A percentile compares a stretch with the other conserved stretches of the same genome.
phyloP scores from a whole-genome alignment of 768 basidiomycete genomes.

The Tremella mesenterica region DNA sequence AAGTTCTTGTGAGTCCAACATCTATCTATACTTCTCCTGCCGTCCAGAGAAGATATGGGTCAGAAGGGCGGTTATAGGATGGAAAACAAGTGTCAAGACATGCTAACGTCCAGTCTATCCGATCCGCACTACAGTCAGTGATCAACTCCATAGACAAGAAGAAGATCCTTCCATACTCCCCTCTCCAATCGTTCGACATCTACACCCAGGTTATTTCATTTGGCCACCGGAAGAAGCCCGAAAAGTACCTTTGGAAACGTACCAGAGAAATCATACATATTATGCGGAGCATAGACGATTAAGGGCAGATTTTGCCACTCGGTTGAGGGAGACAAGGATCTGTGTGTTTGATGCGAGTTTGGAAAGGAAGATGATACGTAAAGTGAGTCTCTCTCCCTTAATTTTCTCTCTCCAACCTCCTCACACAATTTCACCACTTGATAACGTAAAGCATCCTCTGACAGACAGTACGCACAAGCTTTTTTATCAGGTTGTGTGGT shows the following conservation, averaged over 20 bases:
- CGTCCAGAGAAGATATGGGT: not conserved
- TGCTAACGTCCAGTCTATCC: slow-evolving; percentile 34
- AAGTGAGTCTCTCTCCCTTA: slow-evolving; percentile 15
- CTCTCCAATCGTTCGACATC: slow-evolving; percentile 23
- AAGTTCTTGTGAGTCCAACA: slow-evolving; percentile 33
- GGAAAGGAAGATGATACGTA: slow-evolving; percentile 40
- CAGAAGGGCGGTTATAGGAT: not conserved
- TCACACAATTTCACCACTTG: not conserved
- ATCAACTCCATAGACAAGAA: slow-evolving; percentile 5
- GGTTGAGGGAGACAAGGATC: slow-evolving; percentile 35
- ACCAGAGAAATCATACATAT: slow-evolving; percentile 22
- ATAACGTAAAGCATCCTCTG: not conserved
- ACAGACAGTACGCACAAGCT: slow-evolving; percentile 34
- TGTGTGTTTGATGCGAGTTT: slow-evolving; percentile 42
- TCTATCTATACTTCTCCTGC: not conserved
- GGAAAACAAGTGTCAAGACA: not conserved
- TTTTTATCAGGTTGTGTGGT: slow-evolving; percentile 39
- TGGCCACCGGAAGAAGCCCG: slow-evolving; percentile 11
- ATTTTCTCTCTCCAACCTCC: not conserved
- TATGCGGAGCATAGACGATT: slow-evolving; percentile 29
- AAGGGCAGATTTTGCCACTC: slow-evolving; percentile 36
- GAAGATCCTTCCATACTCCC: not conserved
- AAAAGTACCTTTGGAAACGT: slow-evolving; percentile 33
- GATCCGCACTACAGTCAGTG: slow-evolving; percentile 34
- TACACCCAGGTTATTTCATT: slow-evolving; percentile 38